phyloP scores from a whole-genome alignment of 192 early-diverging fungal genomes.

The Umbelopsis vinacea region DNA sequence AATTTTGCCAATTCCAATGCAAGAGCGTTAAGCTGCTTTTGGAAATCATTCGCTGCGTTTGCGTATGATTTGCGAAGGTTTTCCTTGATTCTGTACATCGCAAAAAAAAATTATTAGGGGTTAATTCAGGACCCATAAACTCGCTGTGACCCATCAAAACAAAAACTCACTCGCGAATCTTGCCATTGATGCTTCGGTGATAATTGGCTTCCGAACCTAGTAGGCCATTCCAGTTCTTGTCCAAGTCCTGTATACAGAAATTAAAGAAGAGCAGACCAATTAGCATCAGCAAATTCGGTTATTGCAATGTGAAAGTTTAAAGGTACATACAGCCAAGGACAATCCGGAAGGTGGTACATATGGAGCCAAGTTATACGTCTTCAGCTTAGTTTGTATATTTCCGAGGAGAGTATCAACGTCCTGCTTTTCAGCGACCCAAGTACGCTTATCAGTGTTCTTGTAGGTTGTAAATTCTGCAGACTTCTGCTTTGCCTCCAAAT shows the following conservation, averaged over 20 bases:
- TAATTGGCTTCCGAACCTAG: conserved; percentile 75
- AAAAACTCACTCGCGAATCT: conserved; percentile 74
- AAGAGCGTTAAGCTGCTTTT: conserved; percentile 70
- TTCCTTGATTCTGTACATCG: conserved; percentile 72
- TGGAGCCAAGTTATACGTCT: conserved; percentile 89
- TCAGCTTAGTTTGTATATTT: conserved; percentile 96
- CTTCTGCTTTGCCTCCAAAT: conserved; percentile 75
- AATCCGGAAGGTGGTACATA: conserved; percentile 83
- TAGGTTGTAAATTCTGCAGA: conserved; percentile 80
- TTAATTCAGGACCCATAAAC: background rate
- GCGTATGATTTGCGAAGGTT: conserved; percentile 80
- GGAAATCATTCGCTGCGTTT: conserved; percentile 81
- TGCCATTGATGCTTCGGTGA: conserved; percentile 82
- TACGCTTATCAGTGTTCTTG: conserved; percentile 81
- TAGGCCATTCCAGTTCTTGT: conserved; percentile 75
- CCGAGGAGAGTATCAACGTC: conserved; percentile 91
- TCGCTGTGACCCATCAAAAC: background rate
- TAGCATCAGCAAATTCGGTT: background rate
- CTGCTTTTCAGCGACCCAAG: conserved; percentile 89
- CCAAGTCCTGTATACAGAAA: conserved; percentile 67
- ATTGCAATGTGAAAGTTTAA: background rate
- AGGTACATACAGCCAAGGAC: conserved; percentile 51
- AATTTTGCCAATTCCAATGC: conserved; percentile 67
- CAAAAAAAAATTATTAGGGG: background rate
- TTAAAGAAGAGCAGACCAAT: background rate